A percentile compares a stretch with the other conserved stretches of the same genome.
Conservation (phyloP, 768 basidiomycete genomes). For the Cystofilobasidium capitatum region DNA sequence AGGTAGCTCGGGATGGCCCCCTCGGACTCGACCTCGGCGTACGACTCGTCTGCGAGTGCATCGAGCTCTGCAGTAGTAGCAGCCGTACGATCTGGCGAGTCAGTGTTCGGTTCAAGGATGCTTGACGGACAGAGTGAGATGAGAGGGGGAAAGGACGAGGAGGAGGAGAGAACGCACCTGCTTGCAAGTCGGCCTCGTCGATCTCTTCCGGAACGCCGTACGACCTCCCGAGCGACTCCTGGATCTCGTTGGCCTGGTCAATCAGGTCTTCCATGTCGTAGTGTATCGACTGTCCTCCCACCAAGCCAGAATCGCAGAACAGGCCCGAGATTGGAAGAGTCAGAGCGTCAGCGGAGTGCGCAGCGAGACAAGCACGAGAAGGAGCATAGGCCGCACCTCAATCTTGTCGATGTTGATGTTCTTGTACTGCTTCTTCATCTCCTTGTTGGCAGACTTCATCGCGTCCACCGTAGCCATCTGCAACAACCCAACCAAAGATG, state of each 20-base stretch:
- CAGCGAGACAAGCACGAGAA: not conserved
- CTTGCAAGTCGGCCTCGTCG: conserved; percentile 94
- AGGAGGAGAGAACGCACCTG: conserved; percentile 49
- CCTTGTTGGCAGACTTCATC: conserved; percentile 92
- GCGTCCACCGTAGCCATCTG: conserved; percentile 93
- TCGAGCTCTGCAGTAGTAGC: conserved; percentile 61
- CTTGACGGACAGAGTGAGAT: not conserved
- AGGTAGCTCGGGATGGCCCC: conserved; percentile 86
- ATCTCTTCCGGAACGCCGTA: conserved; percentile 96
- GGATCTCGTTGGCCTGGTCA: conserved; percentile 96
- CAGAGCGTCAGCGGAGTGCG: not conserved
- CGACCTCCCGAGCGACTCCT: conserved; percentile 82
- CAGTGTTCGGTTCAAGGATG: not conserved
- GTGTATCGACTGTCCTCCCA: conserved; percentile 64
- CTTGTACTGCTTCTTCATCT: conserved; percentile 91
- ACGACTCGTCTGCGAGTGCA: conserved; percentile 68
- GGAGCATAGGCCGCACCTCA: conserved; percentile 53
- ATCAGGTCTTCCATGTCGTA: conserved; percentile 96
- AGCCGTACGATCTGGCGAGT: not conserved
- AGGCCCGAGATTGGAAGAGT: not conserved
- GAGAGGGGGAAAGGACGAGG: not conserved
- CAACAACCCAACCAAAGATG: not conserved
- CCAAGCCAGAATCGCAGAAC: not conserved
- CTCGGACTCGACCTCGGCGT: conserved; percentile 80
- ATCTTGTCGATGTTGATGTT: conserved; percentile 98